Conservation (phyloP, 495 filamentous ascomycete genomes). For the Lasiosphaeria miniovina region DNA sequence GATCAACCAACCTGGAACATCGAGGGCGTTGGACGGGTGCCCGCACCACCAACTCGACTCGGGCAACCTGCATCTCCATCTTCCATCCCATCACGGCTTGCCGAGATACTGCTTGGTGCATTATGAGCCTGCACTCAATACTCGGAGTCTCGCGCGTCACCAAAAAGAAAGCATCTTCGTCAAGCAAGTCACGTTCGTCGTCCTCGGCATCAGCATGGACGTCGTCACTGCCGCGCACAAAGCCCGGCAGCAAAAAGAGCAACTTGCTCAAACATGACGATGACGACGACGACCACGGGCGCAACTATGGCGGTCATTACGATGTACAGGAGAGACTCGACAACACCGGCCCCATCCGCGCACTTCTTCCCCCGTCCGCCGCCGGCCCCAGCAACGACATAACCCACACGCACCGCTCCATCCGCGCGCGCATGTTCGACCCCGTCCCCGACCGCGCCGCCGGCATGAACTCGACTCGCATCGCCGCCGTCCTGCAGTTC, state of each 20-base stretch:
- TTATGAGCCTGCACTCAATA: slow-evolving; percentile 28
- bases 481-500: slow-evolving; percentile 67
- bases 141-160: slow-evolving; percentile 39
- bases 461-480: slow-evolving; percentile 72
- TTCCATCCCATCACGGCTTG: slow-evolving; percentile 11
- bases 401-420: slow-evolving; percentile 59
- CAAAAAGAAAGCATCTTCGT: slow-evolving; percentile 34
- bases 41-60: background rate
- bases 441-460: slow-evolving; percentile 57
- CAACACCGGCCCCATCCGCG: slow-evolving; percentile 53
- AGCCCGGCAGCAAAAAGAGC: slow-evolving; percentile 35
- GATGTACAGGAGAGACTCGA: slow-evolving; percentile 50
- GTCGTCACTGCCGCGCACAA: slow-evolving; percentile 52
- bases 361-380: slow-evolving; percentile 46
- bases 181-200: slow-evolving; percentile 27
- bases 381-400: slow-evolving; percentile 50
- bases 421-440: slow-evolving; percentile 63
- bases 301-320: slow-evolving; percentile 27
- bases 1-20: too few relatives aligned
- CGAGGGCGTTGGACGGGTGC: too few relatives aligned
- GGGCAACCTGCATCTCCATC: background rate
- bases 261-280: background rate
- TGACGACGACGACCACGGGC: slow-evolving; percentile 43
- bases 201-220: slow-evolving; percentile 43
- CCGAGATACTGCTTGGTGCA: background rate